Conservation (phyloP, 306 rosid genomes). For the Notholithocarpus densiflorus region DNA sequence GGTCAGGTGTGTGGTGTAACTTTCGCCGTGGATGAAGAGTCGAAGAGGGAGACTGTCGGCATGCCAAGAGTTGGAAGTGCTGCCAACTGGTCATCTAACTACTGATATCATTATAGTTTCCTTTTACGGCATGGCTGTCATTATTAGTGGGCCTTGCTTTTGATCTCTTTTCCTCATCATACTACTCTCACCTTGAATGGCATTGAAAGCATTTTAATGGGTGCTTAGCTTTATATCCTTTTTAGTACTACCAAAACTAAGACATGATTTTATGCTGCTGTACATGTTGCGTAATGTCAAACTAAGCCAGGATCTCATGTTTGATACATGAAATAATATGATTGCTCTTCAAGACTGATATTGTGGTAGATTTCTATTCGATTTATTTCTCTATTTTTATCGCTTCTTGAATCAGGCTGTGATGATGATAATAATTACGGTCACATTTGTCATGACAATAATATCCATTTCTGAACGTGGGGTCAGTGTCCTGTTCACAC, state of each 20-base stretch:
- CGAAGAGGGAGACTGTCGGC: conserved; percentile 71
- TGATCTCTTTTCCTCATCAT: conserved; percentile 9
- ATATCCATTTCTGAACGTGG: not conserved
- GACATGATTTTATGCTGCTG: conserved; percentile 24
- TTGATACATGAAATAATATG: conserved; percentile 43
- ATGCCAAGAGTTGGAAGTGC: conserved; percentile 99
- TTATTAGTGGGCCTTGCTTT: conserved; percentile 26
- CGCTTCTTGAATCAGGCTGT: no score
- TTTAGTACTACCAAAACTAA: conserved; percentile 13
- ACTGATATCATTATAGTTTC: conserved; percentile 38
- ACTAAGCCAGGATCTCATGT: conserved; percentile 27
- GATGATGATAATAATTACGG: not conserved
- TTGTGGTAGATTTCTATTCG: not conserved
- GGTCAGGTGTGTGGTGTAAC: conserved; percentile 83
- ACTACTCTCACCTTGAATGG: conserved; percentile 25
- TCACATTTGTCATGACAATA: not conserved
- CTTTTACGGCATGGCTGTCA: conserved; percentile 21
- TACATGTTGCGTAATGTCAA: conserved; percentile 28
- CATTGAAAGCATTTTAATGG: conserved; percentile 17
- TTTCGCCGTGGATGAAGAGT: conserved; percentile 73
- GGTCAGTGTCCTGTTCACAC: not conserved
- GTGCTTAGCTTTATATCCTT: conserved; percentile 22
- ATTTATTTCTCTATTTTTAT: not conserved
- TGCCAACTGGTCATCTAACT: conserved; percentile 85
- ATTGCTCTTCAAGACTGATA: conserved; percentile 1